Conservation (phyloP, 2,329 filamentous ascomycete genomes). For the Colletotrichum lentis region DNA sequence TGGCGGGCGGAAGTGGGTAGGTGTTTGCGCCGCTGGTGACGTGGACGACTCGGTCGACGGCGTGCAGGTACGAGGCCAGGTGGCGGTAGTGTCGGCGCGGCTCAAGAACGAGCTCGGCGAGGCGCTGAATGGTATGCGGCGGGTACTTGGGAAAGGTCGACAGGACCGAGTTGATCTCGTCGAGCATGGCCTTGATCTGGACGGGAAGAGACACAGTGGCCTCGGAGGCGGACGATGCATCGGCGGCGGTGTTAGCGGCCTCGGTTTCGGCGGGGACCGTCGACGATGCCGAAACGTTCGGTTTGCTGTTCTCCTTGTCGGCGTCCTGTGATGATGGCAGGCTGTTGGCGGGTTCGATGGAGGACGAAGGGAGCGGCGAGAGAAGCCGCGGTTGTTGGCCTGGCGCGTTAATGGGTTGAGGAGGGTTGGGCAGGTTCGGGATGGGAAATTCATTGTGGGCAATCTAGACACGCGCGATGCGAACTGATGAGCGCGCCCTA, state of each 20-base stretch:
- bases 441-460: constrained; percentile 78
- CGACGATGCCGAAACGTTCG: constrained; percentile 43
- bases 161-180: constrained; percentile 68
- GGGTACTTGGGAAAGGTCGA: constrained; percentile 76
- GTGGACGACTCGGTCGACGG: constrained; percentile 87
- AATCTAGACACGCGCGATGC: constrained; percentile 62
- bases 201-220: constrained; percentile 64
- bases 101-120: constrained; percentile 83
- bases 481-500: constrained; percentile 29
- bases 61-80: constrained; percentile 85
- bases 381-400: constrained; percentile 52
- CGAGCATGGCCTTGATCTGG: constrained; percentile 69
- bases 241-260: constrained; percentile 46
- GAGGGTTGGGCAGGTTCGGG: constrained; percentile 63
- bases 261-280: constrained; percentile 47
- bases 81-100: constrained; percentile 83
- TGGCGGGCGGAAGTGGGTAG: constrained; percentile 81
- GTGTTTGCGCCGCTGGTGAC: constrained; percentile 83
- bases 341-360: constrained; percentile 46
- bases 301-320: constrained; percentile 73
- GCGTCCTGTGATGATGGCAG: constrained; percentile 62
- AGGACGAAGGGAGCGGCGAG: constrained; percentile 57
- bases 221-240: constrained; percentile 44
- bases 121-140: constrained; percentile 90
- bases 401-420: constrained; percentile 50